Conservation (phyloP, 805 yeast species). For the Brettanomyces sp. region DNA sequence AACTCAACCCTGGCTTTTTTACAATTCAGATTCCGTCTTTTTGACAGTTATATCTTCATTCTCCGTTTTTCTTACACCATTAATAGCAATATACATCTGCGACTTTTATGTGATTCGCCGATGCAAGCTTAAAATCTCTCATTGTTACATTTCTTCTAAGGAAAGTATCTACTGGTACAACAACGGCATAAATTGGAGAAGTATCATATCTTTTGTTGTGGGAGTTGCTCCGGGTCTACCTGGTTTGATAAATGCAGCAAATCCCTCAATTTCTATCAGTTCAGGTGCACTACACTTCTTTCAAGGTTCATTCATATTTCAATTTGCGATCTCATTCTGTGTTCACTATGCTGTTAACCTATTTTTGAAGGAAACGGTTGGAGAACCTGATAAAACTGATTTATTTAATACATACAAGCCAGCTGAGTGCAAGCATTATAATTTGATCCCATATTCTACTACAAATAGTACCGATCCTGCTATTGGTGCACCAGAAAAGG, state of each 20-base stretch:
- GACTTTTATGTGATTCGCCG: conserved; percentile 33
- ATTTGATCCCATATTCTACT: neutral
- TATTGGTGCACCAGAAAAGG: neutral
- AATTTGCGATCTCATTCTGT: conserved; percentile 30
- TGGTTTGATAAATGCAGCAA: conserved; percentile 28
- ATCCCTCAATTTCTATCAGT: conserved; percentile 18
- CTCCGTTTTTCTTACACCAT: conserved; percentile 31
- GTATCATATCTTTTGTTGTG: conserved; percentile 31
- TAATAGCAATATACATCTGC: conserved; percentile 27
- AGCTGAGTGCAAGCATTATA: neutral
- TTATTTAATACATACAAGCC: neutral
- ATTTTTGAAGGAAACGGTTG: conserved; percentile 26
- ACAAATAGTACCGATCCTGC: too few species aligned
- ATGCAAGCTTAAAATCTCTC: conserved; percentile 29
- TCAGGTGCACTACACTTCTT: conserved; percentile 33
- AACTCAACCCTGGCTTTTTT: conserved; percentile 33
- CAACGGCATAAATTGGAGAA: conserved; percentile 70
- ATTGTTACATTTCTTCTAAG: conserved; percentile 27
- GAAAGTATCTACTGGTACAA: conserved; percentile 28
- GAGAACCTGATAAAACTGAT: conserved; percentile 11
- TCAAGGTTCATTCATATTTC: conserved; percentile 34
- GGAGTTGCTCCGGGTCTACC: conserved; percentile 43
- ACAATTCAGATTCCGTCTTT: conserved; percentile 27
- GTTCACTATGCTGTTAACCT: conserved; percentile 26
- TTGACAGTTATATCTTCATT: conserved; percentile 22